These are phyloP conservation scores for Petunia axillaris DNA, from an alignment of 257 asterid species.

Conservation along the genomic window DNA sequence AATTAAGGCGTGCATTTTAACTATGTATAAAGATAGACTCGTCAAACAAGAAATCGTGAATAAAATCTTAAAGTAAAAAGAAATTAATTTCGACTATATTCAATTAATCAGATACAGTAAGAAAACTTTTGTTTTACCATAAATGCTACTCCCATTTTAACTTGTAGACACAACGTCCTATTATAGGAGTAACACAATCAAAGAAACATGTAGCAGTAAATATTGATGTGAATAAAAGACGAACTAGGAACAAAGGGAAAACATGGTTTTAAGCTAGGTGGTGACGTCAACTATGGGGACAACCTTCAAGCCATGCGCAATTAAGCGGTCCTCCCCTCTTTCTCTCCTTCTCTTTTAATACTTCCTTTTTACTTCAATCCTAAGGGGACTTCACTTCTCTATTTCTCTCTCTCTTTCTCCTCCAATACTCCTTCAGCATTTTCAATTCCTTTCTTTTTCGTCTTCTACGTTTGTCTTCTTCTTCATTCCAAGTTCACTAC, in stretches of 20 bases:
- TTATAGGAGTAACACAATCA: too few species aligned
- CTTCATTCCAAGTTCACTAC: neutral
- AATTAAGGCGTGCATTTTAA: too few species aligned
- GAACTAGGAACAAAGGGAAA: neutral
- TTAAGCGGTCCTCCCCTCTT: slow-evolving; percentile 54
- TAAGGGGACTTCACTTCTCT: slow-evolving; percentile 11
- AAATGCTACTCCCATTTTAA: too few species aligned
- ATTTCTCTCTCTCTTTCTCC: slow-evolving; percentile 19
- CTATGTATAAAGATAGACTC: too few species aligned
- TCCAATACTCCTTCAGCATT: neutral
- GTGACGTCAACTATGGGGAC: slow-evolving; percentile 63
- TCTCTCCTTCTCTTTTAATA: slow-evolving; percentile 31
- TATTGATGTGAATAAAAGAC: too few species aligned
- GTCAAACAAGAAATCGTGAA: too few species aligned
- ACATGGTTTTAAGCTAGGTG: slow-evolving; percentile 29
- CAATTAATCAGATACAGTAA: too few species aligned
- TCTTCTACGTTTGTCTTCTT: slow-evolving; percentile 38
- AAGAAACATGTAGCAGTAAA: too few species aligned
- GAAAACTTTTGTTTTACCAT: too few species aligned
- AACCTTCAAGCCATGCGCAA: slow-evolving; percentile 67
- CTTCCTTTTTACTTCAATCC: slow-evolving; percentile 19
- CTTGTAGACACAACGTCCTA: too few species aligned
- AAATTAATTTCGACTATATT: too few species aligned
- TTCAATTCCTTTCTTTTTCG: slow-evolving; percentile 21
- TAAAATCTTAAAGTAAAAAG: too few species aligned